Base-by-base conservation (phyloP, 805 yeast genomes). In the Wickerhamiella occidentalis region DNA sequence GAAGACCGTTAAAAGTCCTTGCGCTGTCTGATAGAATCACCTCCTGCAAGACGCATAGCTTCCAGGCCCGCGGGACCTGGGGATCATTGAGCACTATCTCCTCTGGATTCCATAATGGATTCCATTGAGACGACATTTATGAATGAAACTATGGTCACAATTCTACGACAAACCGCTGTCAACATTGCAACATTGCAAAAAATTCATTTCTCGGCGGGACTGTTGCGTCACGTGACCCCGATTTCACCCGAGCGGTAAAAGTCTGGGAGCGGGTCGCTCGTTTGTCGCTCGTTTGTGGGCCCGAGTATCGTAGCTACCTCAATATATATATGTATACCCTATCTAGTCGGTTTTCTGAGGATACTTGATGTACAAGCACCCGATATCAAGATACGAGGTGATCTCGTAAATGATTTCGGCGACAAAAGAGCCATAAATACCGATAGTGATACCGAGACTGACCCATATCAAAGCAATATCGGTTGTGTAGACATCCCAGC, bases 351-450 rank as follows among this genome's bases (percentile, higher is more conserved):
- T 6, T 19, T 30, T 45, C 21, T 45, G 18, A n/a, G 47, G 47
- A 19, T 45, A 33, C 43, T 45, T 45, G 43, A 45, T 45, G 21
- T 45, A 45, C 28, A 45, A 25, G 35, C 48, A 45, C 5, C 48
- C 48, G 18, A 90, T 87, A 61, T 85, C 96, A 57, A 90, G 71
- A 61, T 75, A 87, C 52, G 80, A 88, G 63, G 79, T 77, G 58
- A 90, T 82, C 57, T 85, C 82, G 52, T 82, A 88, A 41, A 79
- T 71, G 48, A 90, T 77, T 59, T 85, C 85, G 67, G 33, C 76
- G 69, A 69, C 85, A 84, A 58, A 85, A 67, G 25, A 82, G 82
- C 52, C 78, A 58, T 52, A 87, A 69, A 48, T 81, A 52, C 26
- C 94, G 83, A 51, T 77, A 68, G 13, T 85, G 83, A 46, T 74